phyloP scores from a whole-genome alignment of 2,329 filamentous ascomycete genomes.

The Akanthomyces lecanii region DNA sequence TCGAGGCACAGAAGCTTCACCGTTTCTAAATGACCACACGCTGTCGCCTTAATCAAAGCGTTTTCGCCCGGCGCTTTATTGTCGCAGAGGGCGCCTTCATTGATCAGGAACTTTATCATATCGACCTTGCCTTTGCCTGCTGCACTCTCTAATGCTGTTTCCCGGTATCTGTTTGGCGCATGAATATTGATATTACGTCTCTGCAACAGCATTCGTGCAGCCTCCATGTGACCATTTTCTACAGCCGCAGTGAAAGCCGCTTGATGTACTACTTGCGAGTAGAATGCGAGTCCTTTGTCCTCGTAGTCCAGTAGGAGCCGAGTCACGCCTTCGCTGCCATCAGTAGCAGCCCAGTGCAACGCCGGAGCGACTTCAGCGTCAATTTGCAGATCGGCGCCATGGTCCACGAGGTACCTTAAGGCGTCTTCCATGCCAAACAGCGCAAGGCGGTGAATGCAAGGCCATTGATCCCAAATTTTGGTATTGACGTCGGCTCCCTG shows the following conservation, averaged over 20 bases:
- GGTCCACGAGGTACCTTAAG: background rate
- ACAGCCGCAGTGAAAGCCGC: background rate
- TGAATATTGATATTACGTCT: conserved; percentile 7
- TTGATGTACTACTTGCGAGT: conserved; percentile 2
- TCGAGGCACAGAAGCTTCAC: background rate
- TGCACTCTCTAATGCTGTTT: conserved; percentile 8
- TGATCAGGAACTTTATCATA: background rate
- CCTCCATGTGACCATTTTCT: background rate
- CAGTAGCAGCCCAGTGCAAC: conserved; percentile 5
- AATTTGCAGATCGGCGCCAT: conserved; percentile 4
- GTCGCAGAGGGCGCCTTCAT: background rate
- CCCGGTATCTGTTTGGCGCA: background rate
- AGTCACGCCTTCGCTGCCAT: background rate
- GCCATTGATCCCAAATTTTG: conserved; percentile 14
- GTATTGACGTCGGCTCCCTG: conserved; percentile 11
- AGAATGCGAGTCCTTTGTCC: conserved; percentile 1
- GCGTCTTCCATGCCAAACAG: conserved; percentile 13
- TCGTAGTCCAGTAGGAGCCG: conserved; percentile 3
- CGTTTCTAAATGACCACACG: background rate
- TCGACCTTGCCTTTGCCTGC: conserved; percentile 9
- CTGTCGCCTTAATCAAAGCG: background rate
- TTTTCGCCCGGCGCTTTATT: background rate
- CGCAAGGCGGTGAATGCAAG: conserved; percentile 12
- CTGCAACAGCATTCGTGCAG: background rate
- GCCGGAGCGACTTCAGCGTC: background rate